Evolutionary conservation across 768 basidiomycete species (phyloP).

Genomic region (Pulveroboletus frians): DNA sequence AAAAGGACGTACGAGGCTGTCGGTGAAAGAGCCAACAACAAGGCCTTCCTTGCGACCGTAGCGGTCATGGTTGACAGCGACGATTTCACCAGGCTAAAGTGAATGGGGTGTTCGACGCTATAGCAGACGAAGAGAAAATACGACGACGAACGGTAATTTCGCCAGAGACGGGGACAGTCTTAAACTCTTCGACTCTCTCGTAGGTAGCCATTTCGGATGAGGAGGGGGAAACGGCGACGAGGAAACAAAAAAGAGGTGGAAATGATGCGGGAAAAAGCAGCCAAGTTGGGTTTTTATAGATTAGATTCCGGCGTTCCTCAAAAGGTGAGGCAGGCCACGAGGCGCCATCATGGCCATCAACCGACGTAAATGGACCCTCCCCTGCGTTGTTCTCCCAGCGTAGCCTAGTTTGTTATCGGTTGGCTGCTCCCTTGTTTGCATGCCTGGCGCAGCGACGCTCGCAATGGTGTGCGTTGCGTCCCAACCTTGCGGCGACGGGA

Average conservation of each 20-base stretch:
- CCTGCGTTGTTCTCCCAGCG: constrained; percentile 1
- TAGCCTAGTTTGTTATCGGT: background rate
- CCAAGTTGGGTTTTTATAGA: constrained; percentile 43
- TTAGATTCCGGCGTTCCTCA: constrained; percentile 34
- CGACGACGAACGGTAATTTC: constrained; percentile 33
- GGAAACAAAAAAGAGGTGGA: constrained; percentile 24
- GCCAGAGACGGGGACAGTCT: constrained; percentile 21
- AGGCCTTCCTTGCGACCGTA: constrained; percentile 72
- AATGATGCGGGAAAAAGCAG: constrained; percentile 24
- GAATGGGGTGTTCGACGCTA: constrained; percentile 2
- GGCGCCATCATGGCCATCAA: constrained; percentile 31
- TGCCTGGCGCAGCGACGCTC: background rate
- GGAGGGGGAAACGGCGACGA: constrained; percentile 15
- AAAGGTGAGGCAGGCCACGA: constrained; percentile 49
- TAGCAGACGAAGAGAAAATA: background rate
- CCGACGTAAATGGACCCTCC: constrained; percentile 7
- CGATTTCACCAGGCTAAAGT: constrained; percentile 70
- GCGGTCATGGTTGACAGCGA: constrained; percentile 62
- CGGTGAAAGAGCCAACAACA: constrained; percentile 70
- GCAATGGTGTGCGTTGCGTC: constrained; percentile 4
- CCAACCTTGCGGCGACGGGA: constrained; percentile 8
- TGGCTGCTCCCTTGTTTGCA: constrained; percentile 4
- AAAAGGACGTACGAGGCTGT: constrained; percentile 52
- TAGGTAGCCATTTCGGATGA: constrained; percentile 36
- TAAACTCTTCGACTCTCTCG: constrained; percentile 31